Conservation (phyloP, 2,329 filamentous ascomycete species). For the Paecilomyces formosus region DNA sequence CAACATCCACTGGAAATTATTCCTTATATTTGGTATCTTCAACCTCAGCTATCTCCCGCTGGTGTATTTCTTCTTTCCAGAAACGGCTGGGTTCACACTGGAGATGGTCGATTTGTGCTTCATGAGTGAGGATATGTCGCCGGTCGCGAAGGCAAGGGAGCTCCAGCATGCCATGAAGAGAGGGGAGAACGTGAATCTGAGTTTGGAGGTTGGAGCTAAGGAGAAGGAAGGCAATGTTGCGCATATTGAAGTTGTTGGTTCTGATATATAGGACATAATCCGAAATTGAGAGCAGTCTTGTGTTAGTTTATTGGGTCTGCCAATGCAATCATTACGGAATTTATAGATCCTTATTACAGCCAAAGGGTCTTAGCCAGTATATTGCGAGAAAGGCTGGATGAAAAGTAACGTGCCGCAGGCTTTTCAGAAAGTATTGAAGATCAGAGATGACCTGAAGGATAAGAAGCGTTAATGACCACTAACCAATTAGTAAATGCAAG, state of each 20-base stretch:
- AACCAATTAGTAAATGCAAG: too few relatives aligned
- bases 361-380: too few relatives aligned
- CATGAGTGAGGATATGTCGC: conserved; percentile 2
- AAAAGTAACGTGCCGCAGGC: too few relatives aligned
- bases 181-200: conserved; percentile 1
- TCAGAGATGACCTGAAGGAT: too few relatives aligned
- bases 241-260: not conserved
- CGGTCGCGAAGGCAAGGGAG: conserved; percentile 2
- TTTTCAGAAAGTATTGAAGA: too few relatives aligned
- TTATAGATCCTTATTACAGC: too few relatives aligned
- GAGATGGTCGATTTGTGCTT: conserved; percentile 4
- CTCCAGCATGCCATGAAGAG: not conserved
- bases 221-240: not conserved
- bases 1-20: conserved; percentile 2
- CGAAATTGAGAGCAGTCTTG: too few relatives aligned
- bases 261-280: too few relatives aligned
- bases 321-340: too few relatives aligned
- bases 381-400: too few relatives aligned
- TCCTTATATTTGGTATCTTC: conserved; percentile 4
- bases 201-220: not conserved
- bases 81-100: conserved; percentile 2
- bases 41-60: conserved; percentile 4
- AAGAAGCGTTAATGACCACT: too few relatives aligned
- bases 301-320: too few relatives aligned
- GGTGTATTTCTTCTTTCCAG: conserved; percentile 10